Conservation (phyloP, 192 early-diverging fungal species). For the Backusella macrospora region DNA sequence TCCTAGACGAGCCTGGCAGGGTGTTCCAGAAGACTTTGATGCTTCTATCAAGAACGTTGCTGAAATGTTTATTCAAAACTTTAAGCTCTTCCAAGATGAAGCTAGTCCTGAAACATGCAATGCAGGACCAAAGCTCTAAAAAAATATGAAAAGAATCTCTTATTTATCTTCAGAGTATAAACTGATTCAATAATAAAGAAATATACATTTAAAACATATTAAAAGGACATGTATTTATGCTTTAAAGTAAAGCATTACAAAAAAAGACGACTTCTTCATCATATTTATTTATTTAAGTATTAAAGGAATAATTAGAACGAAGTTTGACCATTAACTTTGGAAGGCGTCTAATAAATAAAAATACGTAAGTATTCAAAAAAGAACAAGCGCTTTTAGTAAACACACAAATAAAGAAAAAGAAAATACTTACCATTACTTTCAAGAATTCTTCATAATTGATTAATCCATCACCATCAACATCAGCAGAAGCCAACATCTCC, state of each 20-base stretch:
- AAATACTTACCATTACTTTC: conserved; percentile 62
- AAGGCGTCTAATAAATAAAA: conserved; percentile 11
- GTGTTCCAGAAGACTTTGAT: conserved; percentile 64
- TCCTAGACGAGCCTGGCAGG: conserved; percentile 86
- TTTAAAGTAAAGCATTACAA: background rate
- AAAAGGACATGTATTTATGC: background rate
- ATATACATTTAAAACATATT: background rate
- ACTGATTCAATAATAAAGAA: background rate
- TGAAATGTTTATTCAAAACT: conserved; percentile 85
- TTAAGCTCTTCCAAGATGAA: conserved; percentile 80
- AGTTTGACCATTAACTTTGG: conserved; percentile 19
- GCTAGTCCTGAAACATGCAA: conserved; percentile 72
- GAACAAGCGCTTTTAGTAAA: background rate
- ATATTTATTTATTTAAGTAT: background rate
- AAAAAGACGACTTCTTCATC: conserved; percentile 5
- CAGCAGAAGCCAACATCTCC: conserved; percentile 54
- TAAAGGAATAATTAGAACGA: conserved; percentile 1
- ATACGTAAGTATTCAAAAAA: background rate
- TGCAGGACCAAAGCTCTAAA: conserved; percentile 58
- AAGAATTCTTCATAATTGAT: conserved; percentile 93
- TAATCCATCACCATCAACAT: conserved; percentile 82
- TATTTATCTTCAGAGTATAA: background rate
- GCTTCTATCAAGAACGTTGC: conserved; percentile 77
- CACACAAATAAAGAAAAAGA: background rate
- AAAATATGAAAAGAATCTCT: background rate